phyloP scores from a whole-genome alignment of 768 basidiomycete species.

The Botryobasidium botryosum region DNA sequence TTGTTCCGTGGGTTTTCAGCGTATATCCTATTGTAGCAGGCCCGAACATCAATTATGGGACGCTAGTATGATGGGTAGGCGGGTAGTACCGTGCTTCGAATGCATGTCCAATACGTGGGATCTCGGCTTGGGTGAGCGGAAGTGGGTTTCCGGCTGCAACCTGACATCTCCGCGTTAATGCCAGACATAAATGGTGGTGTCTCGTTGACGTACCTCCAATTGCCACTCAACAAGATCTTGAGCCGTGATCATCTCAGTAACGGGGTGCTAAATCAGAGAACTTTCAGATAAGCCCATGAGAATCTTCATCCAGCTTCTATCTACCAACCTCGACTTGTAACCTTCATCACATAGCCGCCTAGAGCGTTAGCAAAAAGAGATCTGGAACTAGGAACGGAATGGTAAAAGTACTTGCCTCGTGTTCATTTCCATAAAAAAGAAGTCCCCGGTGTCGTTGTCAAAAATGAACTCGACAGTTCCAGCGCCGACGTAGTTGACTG shows the following conservation, averaged over 20 bases:
- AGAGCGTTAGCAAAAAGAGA: not conserved
- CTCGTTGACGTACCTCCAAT: constrained; percentile 38
- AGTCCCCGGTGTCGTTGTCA: constrained; percentile 71
- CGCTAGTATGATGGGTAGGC: not conserved
- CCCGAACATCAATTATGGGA: constrained; percentile 1
- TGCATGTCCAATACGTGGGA: constrained; percentile 81
- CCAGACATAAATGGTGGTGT: not conserved
- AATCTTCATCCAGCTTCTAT: too few species aligned
- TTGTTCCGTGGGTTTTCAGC: constrained; percentile 88
- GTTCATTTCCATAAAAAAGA: constrained; percentile 92
- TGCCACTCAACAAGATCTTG: constrained; percentile 94
- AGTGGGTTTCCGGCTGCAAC: constrained; percentile 81
- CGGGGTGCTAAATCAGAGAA: constrained; percentile 38
- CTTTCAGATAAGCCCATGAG: not conserved
- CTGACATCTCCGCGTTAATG: constrained; percentile 20
- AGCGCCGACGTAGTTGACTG: constrained; percentile 81
- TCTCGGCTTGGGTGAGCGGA: constrained; percentile 54
- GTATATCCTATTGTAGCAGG: constrained; percentile 47
- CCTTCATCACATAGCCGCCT: constrained; percentile 18
- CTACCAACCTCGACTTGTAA: constrained; percentile 53
- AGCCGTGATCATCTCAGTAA: constrained; percentile 90
- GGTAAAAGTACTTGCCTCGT: constrained; percentile 20
- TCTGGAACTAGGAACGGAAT: not conserved
- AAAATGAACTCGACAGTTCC: constrained; percentile 97
- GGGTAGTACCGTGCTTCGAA: constrained; percentile 55